Conservation (phyloP, 164 flowering plant species). For the Magnolia sinica region DNA sequence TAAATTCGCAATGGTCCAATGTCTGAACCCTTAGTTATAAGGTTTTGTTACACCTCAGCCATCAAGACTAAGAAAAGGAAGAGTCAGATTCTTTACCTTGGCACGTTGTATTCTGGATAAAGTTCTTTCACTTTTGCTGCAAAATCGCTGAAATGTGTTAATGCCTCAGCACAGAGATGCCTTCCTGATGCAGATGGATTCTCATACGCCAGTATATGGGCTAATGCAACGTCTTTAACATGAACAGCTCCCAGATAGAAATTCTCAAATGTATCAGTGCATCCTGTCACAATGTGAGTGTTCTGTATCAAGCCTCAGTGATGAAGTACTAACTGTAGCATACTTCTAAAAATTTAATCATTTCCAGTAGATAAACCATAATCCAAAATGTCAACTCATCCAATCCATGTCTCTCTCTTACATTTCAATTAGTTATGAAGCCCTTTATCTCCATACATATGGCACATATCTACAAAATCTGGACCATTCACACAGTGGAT, state of each 20-base stretch:
- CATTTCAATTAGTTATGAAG: no score
- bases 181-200: conserved; percentile 73
- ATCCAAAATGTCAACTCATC: no score
- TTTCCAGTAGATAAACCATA: no score
- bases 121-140: conserved; percentile 83
- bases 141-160: conserved; percentile 77
- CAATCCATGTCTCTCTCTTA: no score
- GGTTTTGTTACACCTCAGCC: no score
- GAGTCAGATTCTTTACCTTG: conserved; percentile 43
- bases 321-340: no score
- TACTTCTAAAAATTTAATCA: no score
- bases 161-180: conserved; percentile 81
- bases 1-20: no score
- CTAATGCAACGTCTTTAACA: conserved; percentile 87
- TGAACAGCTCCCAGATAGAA: conserved; percentile 80
- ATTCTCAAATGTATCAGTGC: conserved; percentile 55
- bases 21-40: no score
- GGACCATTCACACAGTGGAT: no score
- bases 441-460: no score
- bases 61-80: background rate
- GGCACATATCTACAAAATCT: no score
- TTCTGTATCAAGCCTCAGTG: background rate
- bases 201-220: conserved; percentile 81
- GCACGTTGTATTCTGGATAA: conserved; percentile 71
- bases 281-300: conserved; percentile 37